Evolutionary conservation across 2,329 filamentous ascomycete genomes (phyloP), one percentile per base, ranked within the genome.

Genomic region (Didymella exigua): DNA sequence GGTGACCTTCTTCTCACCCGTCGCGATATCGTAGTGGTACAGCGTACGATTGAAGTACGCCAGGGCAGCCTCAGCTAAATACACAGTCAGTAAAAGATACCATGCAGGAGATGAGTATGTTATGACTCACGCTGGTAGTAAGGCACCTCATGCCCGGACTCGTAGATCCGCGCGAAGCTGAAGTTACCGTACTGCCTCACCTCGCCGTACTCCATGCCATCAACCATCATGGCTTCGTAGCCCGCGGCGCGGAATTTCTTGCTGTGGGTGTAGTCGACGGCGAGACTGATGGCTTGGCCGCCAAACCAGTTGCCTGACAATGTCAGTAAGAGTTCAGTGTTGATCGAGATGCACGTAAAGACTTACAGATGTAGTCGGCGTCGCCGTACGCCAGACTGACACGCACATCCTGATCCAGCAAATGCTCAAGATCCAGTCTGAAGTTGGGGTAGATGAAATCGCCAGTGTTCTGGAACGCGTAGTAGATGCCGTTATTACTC

Each of bases 171-270:
- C 8, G 76, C 76, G 61, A 83, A 83, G 41, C 75, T 79, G 43
- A 84, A 76, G 54, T 92, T 92, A 5, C 88, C 90, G 62, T 85
- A 90, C 73, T 95, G 89, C 9, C 90, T 82, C 0, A 90, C 89
- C 52, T 84, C 83, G 23, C 90, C 91, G 19, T 79, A 79, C 38
- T 80, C 75, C 19, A 77, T 33, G 46, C 84, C 89, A 67, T 86
- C 84, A 71, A 89, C 87, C 10, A 83, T 78, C 81, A 82, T 65
- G 89, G 89, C 31, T 88, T 85, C 52, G 72, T 93, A 95, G 0
- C 89, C 90, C 0, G 90, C 86, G 0, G 77, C 74, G 2, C 80
- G 76, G 71, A 93, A 95, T 2, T 72, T 64, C 5, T 73, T 66
- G 36, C 76, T 73, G 8, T 76, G 68, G 0, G 78, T 74, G 63